Evolutionary conservation across 306 rosid species (phyloP).

Genomic region (Rosa chinensis): DNA sequence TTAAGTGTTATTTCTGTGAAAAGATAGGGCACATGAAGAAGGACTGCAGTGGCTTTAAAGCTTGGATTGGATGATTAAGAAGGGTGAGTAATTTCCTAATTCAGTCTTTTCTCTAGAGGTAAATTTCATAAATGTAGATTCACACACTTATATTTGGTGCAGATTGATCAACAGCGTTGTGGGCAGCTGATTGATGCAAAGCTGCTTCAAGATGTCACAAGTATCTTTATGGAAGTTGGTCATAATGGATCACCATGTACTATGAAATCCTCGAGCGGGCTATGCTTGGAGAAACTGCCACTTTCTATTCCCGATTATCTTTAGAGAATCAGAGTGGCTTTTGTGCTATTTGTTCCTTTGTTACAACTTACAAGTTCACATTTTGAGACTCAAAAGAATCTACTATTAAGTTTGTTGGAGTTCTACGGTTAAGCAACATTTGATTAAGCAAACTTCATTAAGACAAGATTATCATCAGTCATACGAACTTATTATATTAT

Average conservation of each 20-base stretch:
- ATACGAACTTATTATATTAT: not conserved
- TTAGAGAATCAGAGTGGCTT: not conserved
- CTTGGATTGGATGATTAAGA: no score
- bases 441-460: not conserved
- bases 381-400: no score
- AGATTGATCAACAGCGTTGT: not conserved
- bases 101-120: no score
- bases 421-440: not conserved
- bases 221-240: not conserved
- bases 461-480: no score
- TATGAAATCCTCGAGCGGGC: not conserved
- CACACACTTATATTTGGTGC: not conserved
- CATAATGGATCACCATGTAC: no score
- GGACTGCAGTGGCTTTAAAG: no score
- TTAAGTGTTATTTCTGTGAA: no score
- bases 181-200: slow-evolving; percentile 2
- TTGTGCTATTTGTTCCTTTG: not conserved
- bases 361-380: no score
- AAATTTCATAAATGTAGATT: no score
- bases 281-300: not conserved
- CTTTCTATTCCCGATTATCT: not conserved
- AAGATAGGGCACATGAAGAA: no score
- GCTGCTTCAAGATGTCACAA: slow-evolving; percentile 9
- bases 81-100: no score
- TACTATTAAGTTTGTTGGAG: no score